These are phyloP conservation scores for Penicillium taxi DNA, from an alignment of 495 filamentous ascomycete genomes.

Conservation along the genomic window DNA sequence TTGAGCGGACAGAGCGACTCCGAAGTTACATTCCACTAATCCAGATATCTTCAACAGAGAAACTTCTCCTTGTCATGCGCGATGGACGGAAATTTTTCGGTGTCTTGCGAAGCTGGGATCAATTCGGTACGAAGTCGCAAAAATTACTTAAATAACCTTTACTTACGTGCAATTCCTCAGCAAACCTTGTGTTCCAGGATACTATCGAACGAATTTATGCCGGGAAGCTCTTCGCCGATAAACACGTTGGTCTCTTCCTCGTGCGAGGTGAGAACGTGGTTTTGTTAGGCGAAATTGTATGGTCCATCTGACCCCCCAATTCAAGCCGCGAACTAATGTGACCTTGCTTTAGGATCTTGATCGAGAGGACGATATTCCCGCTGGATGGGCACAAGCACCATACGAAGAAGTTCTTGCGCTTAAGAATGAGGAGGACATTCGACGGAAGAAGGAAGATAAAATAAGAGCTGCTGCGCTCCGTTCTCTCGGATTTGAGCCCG, in stretches of 20 bases:
- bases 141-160: conserved; percentile 4
- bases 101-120: conserved; percentile 92
- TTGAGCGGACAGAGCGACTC: conserved; percentile 1
- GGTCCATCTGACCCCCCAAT: conserved; percentile 8
- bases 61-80: conserved; percentile 79
- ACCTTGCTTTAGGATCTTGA: conserved; percentile 62
- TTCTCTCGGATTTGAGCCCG: conserved; percentile 78
- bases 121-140: conserved; percentile 64
- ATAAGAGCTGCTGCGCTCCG: conserved; percentile 57
- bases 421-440: conserved; percentile 57
- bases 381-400: conserved; percentile 57
- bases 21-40: no score
- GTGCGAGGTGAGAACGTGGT: conserved; percentile 92
- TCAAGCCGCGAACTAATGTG: conserved; percentile 1
- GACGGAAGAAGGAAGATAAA: conserved; percentile 67
- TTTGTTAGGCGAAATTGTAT: conserved; percentile 81
- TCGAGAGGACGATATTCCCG: conserved; percentile 80
- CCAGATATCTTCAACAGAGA: conserved; percentile 61
- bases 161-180: conserved; percentile 34
- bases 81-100: conserved; percentile 92
- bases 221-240: conserved; percentile 66
- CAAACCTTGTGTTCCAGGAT: conserved; percentile 88
- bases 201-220: conserved; percentile 81
- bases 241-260: conserved; percentile 73
- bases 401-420: conserved; percentile 62